Conservation (phyloP, 768 basidiomycete species). For the Pisolithus sp. region DNA sequence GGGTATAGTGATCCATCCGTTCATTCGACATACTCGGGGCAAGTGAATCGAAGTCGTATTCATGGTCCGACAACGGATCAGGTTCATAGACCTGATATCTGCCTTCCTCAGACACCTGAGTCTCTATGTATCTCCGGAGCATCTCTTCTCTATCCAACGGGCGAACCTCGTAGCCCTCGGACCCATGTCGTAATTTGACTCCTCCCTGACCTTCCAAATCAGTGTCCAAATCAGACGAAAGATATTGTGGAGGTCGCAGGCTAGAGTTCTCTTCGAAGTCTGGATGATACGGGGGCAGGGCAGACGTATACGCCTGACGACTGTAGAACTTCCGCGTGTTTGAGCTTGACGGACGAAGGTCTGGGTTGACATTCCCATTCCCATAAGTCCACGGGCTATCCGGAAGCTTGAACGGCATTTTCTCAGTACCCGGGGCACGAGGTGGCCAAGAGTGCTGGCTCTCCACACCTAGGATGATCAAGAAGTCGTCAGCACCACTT, state of each 20-base stretch:
- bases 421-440: slow-evolving; percentile 43
- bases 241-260: slow-evolving; percentile 13
- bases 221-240: slow-evolving; percentile 15
- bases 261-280: slow-evolving; percentile 42
- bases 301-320: slow-evolving; percentile 33
- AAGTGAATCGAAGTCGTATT: slow-evolving; percentile 25
- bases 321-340: slow-evolving; percentile 25
- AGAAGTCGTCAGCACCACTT: background rate
- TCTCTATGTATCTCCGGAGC: slow-evolving; percentile 49
- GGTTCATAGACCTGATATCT: slow-evolving; percentile 68
- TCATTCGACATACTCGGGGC: background rate
- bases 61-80: slow-evolving; percentile 43
- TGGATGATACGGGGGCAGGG: slow-evolving; percentile 72
- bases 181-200: slow-evolving; percentile 57
- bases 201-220: slow-evolving; percentile 28
- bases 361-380: slow-evolving; percentile 69
- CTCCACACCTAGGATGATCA: slow-evolving; percentile 25
- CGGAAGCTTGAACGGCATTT: slow-evolving; percentile 42
- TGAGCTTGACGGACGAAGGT: slow-evolving; percentile 57
- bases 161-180: slow-evolving; percentile 77
- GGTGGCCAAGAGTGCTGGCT: slow-evolving; percentile 64
- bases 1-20: background rate
- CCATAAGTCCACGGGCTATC: slow-evolving; percentile 84
- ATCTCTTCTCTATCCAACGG: slow-evolving; percentile 58
- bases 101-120: slow-evolving; percentile 47